Percentiles rank a stretch among this genome's conserved stretches.
Conservation (phyloP, 106 monocot species). For the Dendrobium huoshanense region DNA sequence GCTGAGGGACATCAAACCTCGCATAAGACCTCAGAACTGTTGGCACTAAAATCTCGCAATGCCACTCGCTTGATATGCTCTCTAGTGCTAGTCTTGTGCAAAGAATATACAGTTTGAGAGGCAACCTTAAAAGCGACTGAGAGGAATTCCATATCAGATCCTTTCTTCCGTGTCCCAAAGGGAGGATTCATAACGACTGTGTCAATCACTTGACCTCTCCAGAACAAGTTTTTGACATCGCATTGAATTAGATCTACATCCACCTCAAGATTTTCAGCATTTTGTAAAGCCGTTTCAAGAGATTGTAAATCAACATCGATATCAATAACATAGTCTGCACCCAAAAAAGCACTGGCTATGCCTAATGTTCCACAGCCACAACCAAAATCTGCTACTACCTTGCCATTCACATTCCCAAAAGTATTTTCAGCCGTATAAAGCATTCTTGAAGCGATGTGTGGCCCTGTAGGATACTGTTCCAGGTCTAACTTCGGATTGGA, state of each 20-base stretch:
- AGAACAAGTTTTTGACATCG: slow-evolving; percentile 60
- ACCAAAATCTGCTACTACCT: slow-evolving; percentile 90
- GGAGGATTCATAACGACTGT: slow-evolving; percentile 99
- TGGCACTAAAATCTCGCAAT: slow-evolving; percentile 57
- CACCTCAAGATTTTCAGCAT: slow-evolving; percentile 87
- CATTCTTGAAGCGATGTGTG: slow-evolving; percentile 87
- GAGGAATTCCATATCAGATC: slow-evolving; percentile 90
- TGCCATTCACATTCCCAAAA: slow-evolving; percentile 75
- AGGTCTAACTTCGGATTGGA: slow-evolving; percentile 54
- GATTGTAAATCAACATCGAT: slow-evolving; percentile 72
- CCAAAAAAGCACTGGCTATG: slow-evolving; percentile 77
- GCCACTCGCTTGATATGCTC: slow-evolving; percentile 81
- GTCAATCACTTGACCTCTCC: slow-evolving; percentile 54
- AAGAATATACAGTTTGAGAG: slow-evolving; percentile 79
- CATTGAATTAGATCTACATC: slow-evolving; percentile 65
- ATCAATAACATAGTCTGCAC: slow-evolving; percentile 78
- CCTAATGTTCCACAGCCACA: slow-evolving; percentile 99
- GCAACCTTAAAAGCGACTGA: slow-evolving; percentile 80
- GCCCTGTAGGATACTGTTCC: slow-evolving; percentile 90
- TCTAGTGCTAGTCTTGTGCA: slow-evolving; percentile 94
- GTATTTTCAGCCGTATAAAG: slow-evolving; percentile 76
- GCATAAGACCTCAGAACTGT: slow-evolving; percentile 70
- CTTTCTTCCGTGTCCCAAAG: slow-evolving; percentile 90
- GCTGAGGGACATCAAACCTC: slow-evolving; percentile 80
- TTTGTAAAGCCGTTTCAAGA: slow-evolving; percentile 66